These are phyloP conservation scores for Colletotrichum falcatum DNA, from an alignment of 2,329 filamentous ascomycete species.

Conservation along the genomic window DNA sequence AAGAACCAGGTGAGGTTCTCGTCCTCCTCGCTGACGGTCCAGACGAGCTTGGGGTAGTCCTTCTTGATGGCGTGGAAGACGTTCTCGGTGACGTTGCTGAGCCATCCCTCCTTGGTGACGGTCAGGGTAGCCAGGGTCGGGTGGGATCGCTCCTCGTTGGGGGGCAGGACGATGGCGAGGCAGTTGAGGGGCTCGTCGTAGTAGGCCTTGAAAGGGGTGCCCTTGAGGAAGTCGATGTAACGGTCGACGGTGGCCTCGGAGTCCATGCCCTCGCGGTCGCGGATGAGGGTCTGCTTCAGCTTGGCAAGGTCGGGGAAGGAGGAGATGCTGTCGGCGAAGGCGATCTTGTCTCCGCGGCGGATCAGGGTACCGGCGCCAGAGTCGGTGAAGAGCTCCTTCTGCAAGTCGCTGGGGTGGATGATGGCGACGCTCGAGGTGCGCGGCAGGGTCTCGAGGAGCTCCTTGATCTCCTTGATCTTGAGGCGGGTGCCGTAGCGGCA, in stretches of 20 bases:
- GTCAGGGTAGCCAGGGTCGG: constrained; percentile 91
- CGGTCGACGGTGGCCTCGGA: constrained; percentile 86
- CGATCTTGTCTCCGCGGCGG: constrained; percentile 89
- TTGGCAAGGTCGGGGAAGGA: constrained; percentile 82
- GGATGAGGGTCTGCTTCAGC: constrained; percentile 84
- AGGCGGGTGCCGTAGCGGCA: constrained; percentile 93
- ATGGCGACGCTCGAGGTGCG: constrained; percentile 96
- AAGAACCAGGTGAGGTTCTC: constrained; percentile 99
- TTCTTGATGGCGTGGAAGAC: constrained; percentile 95
- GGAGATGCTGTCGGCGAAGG: constrained; percentile 75
- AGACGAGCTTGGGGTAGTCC: constrained; percentile 89
- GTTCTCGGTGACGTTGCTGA: constrained; percentile 95
- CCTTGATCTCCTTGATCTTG: constrained; percentile 98
- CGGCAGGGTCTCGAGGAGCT: constrained; percentile 87
- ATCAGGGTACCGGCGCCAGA: constrained; percentile 95
- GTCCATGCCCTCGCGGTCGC: constrained; percentile 85
- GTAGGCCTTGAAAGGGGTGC: constrained; percentile 89
- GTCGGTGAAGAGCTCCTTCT: constrained; percentile 97
- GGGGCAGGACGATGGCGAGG: constrained; percentile 87
- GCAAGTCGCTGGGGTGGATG: constrained; percentile 94
- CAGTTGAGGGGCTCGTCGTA: constrained; percentile 96
- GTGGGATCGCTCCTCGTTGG: constrained; percentile 72
- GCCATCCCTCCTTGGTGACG: constrained; percentile 94
- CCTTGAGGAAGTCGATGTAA: constrained; percentile 83
- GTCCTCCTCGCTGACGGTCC: constrained; percentile 96